Percentiles rank a stretch among this genome's conserved stretches.
Conservation (phyloP, 2,329 filamentous ascomycete genomes). For the Claviceps lovelessii region DNA sequence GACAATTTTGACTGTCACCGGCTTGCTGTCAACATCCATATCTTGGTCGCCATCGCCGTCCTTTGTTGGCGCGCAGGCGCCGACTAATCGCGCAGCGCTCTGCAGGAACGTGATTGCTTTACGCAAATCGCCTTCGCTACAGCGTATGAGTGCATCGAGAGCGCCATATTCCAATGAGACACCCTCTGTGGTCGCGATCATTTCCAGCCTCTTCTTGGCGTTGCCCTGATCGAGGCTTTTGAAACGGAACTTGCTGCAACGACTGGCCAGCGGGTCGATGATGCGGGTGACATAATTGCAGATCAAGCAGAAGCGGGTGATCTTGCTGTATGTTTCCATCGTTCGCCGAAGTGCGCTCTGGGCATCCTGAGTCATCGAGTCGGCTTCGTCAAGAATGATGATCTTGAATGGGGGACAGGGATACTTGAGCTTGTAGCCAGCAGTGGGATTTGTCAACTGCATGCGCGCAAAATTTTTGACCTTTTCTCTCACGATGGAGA, state of each 20-base stretch:
- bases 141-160: conserved; percentile 68
- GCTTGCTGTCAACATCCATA: conserved; percentile 45
- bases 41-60: conserved; percentile 42
- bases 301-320: conserved; percentile 92
- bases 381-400: conserved; percentile 93
- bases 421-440: conserved; percentile 55
- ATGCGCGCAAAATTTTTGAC: conserved; percentile 97
- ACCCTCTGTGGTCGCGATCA: conserved; percentile 69
- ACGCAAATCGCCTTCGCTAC: conserved; percentile 84
- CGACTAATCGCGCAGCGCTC: conserved; percentile 78
- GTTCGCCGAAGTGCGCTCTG: conserved; percentile 84
- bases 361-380: conserved; percentile 97
- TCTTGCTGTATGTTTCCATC: conserved; percentile 96
- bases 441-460: conserved; percentile 72
- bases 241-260: conserved; percentile 95
- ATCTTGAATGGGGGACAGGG: conserved; percentile 98
- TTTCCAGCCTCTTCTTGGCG: conserved; percentile 60
- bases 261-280: conserved; percentile 84
- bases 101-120: conserved; percentile 95
- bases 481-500: conserved; percentile 91
- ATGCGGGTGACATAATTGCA: conserved; percentile 99
- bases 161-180: conserved; percentile 66
- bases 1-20: conserved; percentile 63
- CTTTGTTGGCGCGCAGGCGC: conserved; percentile 39
- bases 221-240: conserved; percentile 86